These are phyloP conservation scores for Dimocarpus longan DNA, from an alignment of 345 rosid species.

Conservation along the genomic window DNA sequence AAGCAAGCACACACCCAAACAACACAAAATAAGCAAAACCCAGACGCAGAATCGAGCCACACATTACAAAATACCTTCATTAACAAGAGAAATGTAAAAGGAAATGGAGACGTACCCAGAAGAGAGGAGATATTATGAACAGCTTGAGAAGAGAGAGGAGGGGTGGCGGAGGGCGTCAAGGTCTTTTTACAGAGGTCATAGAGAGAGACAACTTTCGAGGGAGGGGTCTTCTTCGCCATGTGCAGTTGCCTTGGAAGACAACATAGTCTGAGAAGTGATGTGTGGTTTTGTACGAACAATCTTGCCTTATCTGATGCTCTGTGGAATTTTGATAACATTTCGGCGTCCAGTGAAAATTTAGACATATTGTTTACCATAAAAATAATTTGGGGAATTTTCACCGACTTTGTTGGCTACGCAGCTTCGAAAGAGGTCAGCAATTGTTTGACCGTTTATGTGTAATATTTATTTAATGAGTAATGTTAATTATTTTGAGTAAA, in stretches of 20 bases:
- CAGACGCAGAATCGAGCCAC: conserved; percentile 19
- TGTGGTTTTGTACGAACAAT: conserved; percentile 27
- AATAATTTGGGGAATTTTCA: not conserved
- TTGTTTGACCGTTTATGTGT: not conserved
- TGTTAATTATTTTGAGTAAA: too few relatives aligned
- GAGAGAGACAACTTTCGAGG: conserved; percentile 67
- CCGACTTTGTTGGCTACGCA: not conserved
- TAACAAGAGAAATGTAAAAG: not conserved
- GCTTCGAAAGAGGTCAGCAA: not conserved
- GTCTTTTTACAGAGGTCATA: conserved; percentile 65
- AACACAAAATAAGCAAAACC: conserved; percentile 21
- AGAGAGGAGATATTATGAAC: conserved; percentile 57
- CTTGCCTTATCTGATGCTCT: conserved; percentile 51
- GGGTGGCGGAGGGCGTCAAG: conserved; percentile 50
- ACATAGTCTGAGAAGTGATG: not conserved
- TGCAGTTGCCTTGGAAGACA: conserved; percentile 35
- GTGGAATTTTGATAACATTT: conserved; percentile 52
- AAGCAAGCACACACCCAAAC: conserved; percentile 23
- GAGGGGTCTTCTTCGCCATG: conserved; percentile 52
- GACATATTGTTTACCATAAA: not conserved
- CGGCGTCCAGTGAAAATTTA: not conserved
- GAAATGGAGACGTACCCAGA: conserved; percentile 54
- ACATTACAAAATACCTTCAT: not conserved
- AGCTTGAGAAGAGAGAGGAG: conserved; percentile 55
- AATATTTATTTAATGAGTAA: too few relatives aligned